A percentile compares a stretch with the other conserved stretches of the same genome.
Conservation (phyloP, 1,284 basidiomycete species). For the Fomitopsis pinicola region DNA sequence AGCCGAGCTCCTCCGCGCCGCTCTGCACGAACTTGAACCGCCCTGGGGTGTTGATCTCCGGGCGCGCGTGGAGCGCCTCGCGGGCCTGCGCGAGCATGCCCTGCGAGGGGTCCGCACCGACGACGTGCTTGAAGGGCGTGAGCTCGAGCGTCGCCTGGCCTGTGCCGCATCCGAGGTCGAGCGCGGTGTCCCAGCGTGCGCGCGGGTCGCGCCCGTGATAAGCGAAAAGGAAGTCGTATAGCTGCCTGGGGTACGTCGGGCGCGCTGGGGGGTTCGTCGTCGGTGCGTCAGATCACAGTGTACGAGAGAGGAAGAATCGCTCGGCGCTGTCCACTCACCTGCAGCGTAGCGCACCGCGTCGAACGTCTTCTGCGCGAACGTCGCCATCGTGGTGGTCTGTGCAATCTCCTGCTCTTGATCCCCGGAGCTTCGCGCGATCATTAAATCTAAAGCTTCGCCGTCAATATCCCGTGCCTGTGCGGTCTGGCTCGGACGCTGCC, state of each 20-base stretch:
- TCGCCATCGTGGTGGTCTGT: conserved; percentile 46
- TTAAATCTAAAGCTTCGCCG: not conserved
- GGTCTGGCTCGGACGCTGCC: no score
- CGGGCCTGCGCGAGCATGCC: conserved; percentile 72
- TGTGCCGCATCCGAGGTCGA: conserved; percentile 84
- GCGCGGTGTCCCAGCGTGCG: conserved; percentile 49
- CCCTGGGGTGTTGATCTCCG: not conserved
- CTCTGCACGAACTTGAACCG: conserved; percentile 41
- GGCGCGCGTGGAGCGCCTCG: conserved; percentile 14
- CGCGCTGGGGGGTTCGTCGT: conserved; percentile 24
- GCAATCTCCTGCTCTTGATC: not conserved
- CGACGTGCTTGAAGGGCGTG: conserved; percentile 54
- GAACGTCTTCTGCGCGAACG: conserved; percentile 62
- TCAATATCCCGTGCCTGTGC: no score
- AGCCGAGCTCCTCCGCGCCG: conserved; percentile 52
- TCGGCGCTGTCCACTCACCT: conserved; percentile 10
- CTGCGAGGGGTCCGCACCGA: conserved; percentile 71
- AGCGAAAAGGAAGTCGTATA: conserved; percentile 58
- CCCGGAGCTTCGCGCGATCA: not conserved
- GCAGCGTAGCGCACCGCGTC: conserved; percentile 62
- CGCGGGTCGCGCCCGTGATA: conserved; percentile 43
- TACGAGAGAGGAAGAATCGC: not conserved
- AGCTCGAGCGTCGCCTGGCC: conserved; percentile 70
- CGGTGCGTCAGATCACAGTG: not conserved
- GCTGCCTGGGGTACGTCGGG: conserved; percentile 62